Evolutionary conservation across 352 stramenopile species (phyloP), one percentile per base, ranked within the genome.

Genomic region (Globisporangium spiculum): DNA sequence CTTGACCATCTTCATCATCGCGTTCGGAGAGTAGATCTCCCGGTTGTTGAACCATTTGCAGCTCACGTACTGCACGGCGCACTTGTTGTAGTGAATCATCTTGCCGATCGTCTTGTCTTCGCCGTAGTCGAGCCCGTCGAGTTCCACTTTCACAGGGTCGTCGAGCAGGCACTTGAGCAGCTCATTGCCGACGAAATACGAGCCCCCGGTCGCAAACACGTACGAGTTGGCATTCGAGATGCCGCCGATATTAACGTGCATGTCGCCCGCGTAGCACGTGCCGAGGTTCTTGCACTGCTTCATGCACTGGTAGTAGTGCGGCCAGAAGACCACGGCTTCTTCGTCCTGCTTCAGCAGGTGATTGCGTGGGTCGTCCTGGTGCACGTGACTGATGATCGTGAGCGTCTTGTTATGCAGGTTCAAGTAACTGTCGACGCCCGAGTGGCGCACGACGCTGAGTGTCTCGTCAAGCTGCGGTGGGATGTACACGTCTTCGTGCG

Each of bases 21-120:
- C 79, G 62, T 90, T 86, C 6, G 82, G 80, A 44, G 77, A 89
- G 67, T 88, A 91, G 59, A 92, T 78, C 64, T 92, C 84, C 58
- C 88, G 81, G 71, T 92, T 92, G 73, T 92, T 92, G 72, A 92
- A 91, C 84, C 84, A 92, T 75, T 92, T 92, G 78, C 84, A 92
- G 74, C 83, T 92, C 69, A 92, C 83, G 69, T 90, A 90, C 77
- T 92, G 79, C 36, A 89, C 84, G 30, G 83, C 70, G 69, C 84
- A 92, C 46, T 77, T 82, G 70, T 91, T 92, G 72, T 84, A 92
- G 71, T 91, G 83, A 72, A 92, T 84, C 84, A 92, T 92, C 74
- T 92, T 92, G 61, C 84, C 84, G 54, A 92, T 75, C 9, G 78
- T 92, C 72, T 92, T 92, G 74, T 92, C 84, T 56, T 92, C 84